Conservation (phyloP, 2,329 filamentous ascomycete genomes). For the Fonsecaea monophora region DNA sequence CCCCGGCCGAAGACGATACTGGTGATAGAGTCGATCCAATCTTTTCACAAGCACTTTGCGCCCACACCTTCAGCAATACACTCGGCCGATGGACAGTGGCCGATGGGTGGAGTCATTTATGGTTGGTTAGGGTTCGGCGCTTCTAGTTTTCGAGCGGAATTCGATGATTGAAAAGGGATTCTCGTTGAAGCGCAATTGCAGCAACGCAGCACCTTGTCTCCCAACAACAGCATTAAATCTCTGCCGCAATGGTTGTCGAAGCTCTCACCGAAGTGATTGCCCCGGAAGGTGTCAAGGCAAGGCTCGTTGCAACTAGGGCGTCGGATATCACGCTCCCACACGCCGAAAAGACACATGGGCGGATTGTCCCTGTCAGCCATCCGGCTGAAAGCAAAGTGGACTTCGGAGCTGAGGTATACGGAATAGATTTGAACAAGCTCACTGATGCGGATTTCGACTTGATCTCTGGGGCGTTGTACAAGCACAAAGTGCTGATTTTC, state of each 20-base stretch:
- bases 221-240: background rate
- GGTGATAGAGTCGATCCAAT: background rate
- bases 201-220: background rate
- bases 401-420: conserved; percentile 47
- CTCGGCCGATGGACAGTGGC: conserved; percentile 11
- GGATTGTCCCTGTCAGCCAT: conserved; percentile 40
- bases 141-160: background rate
- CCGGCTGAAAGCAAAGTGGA: conserved; percentile 45
- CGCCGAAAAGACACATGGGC: conserved; percentile 39
- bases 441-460: conserved; percentile 46
- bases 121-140: background rate
- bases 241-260: conserved; percentile 40
- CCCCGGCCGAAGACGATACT: conserved; percentile 14
- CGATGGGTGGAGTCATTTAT: background rate
- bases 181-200: background rate
- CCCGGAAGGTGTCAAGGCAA: conserved; percentile 35
- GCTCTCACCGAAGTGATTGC: conserved; percentile 36
- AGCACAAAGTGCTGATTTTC: conserved; percentile 49
- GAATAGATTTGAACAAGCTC: conserved; percentile 48
- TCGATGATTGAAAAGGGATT: conserved; percentile 15
- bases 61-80: background rate
- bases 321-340: conserved; percentile 40
- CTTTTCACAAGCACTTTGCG: background rate
- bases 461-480: conserved; percentile 46
- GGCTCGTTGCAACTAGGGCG: conserved; percentile 27